Evolutionary conservation across 805 yeast genomes (phyloP), one percentile per base, ranked within the genome.

Genomic region (Komagataella phaffii): DNA sequence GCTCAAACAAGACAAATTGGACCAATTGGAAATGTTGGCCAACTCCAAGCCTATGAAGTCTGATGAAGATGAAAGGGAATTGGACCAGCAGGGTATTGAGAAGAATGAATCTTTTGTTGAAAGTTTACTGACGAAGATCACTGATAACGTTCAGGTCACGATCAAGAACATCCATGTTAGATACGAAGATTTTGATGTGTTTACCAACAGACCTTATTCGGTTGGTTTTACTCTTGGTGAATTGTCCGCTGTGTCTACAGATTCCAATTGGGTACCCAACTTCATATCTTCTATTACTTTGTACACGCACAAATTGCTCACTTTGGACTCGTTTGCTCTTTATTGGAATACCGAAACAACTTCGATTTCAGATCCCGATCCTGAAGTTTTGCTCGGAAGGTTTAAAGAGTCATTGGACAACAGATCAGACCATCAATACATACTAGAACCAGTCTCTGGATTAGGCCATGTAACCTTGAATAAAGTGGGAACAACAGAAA

Each of bases 91-190:
- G 40, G 40, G 40, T 14, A 30, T 30, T 30, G 74, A 74, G 7
- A 73, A 80, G 52, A 85, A 82, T 63, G 91, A 88, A 63, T 75
- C 88, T 45, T 93, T 93, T 64, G 82, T 95, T 10, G 96, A 89
- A 58, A 81, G 88, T 47, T 72, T 93, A 53, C 75, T 89, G 6
- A 85, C 96, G 1, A 95, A 95, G 64, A 83, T 93, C 56, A 84
- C 91, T 21, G 98, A 93, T 65, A 93, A 93, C 62, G 69, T 95
- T 51, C 99, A 93, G 64, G 77, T 93, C 10, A 86, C 96, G 2
- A 87, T 93, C 56, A 87, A 83, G 59, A 88, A 88, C 61, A 93
- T 93, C 56, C 99, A 93, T 64, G 65, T 93, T 18, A 75, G 99
- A 53, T 93, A 90, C 61, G 99, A 95, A 61, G 99, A 93, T 66